Percentiles rank a stretch among this genome's conserved stretches.
These are phyloP conservation scores for Rickenella mellea DNA, from an alignment of 768 basidiomycete species.

Conservation along the genomic window DNA sequence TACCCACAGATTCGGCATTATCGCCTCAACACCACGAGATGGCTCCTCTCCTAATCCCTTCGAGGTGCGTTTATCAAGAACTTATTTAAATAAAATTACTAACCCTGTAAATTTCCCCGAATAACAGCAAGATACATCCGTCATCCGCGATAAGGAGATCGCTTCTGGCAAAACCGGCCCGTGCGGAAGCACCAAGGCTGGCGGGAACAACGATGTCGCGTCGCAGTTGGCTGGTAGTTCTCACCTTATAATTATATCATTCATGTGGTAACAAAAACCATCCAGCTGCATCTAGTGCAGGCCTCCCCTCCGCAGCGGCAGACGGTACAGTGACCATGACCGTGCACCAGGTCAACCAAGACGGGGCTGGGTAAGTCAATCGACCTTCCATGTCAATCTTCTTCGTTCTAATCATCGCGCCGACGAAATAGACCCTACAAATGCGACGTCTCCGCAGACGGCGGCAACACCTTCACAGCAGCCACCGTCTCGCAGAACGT, in stretches of 20 bases:
- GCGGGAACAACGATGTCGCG: constrained; percentile 9
- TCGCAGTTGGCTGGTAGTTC: constrained; percentile 7
- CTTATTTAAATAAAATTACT: not conserved
- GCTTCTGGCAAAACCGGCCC: constrained; percentile 3
- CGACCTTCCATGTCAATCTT: not conserved
- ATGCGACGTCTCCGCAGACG: constrained; percentile 10
- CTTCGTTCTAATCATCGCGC: not conserved
- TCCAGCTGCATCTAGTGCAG: constrained; percentile 8
- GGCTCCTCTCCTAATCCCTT: constrained; percentile 7
- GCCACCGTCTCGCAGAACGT: constrained; percentile 8
- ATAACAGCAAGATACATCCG: constrained; percentile 6
- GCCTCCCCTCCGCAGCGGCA: constrained; percentile 7
- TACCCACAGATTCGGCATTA: constrained; percentile 7
- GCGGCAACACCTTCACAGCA: constrained; percentile 5
- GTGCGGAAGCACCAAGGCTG: constrained; percentile 9
- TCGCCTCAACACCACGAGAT: constrained; percentile 10
- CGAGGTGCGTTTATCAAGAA: constrained; percentile 1
- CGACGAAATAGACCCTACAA: constrained; percentile 2
- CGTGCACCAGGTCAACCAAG: constrained; percentile 10
- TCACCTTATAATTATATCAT: not conserved
- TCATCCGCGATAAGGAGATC: constrained; percentile 10
- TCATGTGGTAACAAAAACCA: not conserved
- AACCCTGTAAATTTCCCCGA: not conserved
- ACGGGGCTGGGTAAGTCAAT: constrained; percentile 4
- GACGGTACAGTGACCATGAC: constrained; percentile 9